Percentiles rank a stretch among this genome's conserved stretches.
These are phyloP conservation scores for Tinospora cordifolia DNA, from an alignment of 164 flowering plant genomes.

Conservation along the genomic window DNA sequence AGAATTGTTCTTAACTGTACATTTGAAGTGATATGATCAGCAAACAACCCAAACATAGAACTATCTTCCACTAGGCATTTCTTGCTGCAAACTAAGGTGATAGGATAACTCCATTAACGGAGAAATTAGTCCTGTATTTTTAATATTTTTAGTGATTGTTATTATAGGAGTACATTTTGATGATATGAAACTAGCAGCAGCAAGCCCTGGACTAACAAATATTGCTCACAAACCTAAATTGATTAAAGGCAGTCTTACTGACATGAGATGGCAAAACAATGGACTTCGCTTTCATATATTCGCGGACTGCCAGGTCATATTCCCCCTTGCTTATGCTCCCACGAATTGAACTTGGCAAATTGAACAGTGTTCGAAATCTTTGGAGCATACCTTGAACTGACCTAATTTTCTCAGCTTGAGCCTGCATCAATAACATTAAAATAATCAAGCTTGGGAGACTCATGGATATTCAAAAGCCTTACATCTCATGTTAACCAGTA, in stretches of 20 bases:
- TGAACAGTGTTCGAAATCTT: constrained; percentile 90
- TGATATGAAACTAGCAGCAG: neutral
- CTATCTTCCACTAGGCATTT: neutral
- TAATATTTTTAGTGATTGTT: neutral
- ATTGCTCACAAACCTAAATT: neutral
- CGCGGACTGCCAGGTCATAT: constrained; percentile 96
- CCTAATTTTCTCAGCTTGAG: constrained; percentile 97
- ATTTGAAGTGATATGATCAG: neutral
- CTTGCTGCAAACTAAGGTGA: neutral
- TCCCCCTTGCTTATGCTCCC: constrained; percentile 96
- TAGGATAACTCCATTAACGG: neutral
- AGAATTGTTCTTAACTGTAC: neutral
- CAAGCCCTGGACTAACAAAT: neutral
- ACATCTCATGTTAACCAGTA: constrained; percentile 13
- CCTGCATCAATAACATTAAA: constrained; percentile 37
- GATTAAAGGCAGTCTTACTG: constrained; percentile 15
- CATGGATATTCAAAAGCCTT: neutral
- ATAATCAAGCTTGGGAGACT: constrained; percentile 3
- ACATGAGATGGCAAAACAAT: constrained; percentile 98
- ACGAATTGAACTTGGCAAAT: constrained; percentile 94
- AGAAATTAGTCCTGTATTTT: neutral
- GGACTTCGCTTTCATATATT: constrained; percentile 96
- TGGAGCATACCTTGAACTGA: constrained; percentile 99
- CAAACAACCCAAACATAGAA: neutral
- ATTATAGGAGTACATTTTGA: too few species aligned